Conservation (phyloP, 345 rosid genomes). For the Populus euphratica region DNA sequence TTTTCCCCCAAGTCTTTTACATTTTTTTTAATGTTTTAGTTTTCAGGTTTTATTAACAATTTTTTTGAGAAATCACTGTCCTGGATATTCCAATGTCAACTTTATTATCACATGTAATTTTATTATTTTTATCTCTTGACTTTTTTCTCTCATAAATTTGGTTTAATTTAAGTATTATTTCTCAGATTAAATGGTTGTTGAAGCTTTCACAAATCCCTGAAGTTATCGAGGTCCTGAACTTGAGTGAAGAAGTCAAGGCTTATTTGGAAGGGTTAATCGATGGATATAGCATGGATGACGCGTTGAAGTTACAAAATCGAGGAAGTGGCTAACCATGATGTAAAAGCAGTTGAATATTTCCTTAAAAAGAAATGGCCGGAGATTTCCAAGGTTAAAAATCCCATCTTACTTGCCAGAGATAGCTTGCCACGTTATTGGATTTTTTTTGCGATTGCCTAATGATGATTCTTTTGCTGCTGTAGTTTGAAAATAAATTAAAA, state of each 20-base stretch:
- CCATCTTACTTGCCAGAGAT: neutral
- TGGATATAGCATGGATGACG: constrained; percentile 66
- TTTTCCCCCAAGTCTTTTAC: neutral
- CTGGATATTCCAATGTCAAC: neutral
- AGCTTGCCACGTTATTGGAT: neutral
- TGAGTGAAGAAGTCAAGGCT: constrained; percentile 56
- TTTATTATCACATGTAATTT: neutral
- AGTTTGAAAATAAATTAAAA: too few species aligned
- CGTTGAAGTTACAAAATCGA: constrained; percentile 76
- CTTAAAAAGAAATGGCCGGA: constrained; percentile 88
- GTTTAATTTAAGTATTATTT: constrained; percentile 4
- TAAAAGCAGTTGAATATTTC: constrained; percentile 90
- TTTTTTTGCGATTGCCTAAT: neutral
- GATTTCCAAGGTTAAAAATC: constrained; percentile 56
- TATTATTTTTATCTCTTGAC: too few species aligned
- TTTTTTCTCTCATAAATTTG: neutral
- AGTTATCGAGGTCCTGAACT: constrained; percentile 74
- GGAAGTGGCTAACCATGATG: constrained; percentile 88
- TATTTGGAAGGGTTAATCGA: constrained; percentile 66
- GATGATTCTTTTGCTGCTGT: too few species aligned
- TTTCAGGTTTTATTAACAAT: neutral
- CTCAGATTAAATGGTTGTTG: constrained; percentile 81
- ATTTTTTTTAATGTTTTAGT: neutral
- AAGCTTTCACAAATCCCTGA: constrained; percentile 79
- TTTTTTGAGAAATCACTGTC: neutral